phyloP scores from a whole-genome alignment of 148 eudicot genomes.

The Camellia granthamiana region DNA sequence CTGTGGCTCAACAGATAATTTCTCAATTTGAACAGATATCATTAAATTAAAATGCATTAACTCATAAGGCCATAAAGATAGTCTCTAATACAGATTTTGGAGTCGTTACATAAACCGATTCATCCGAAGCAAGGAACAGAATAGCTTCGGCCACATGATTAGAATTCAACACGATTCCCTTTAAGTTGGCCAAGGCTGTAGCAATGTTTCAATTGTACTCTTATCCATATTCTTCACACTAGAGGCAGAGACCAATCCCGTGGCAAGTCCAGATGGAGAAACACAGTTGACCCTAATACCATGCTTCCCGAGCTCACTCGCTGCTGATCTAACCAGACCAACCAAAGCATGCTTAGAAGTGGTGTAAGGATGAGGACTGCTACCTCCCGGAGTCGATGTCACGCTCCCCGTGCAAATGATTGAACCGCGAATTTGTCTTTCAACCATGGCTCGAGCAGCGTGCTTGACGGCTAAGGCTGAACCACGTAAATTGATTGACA shows the following conservation, averaged over 20 bases:
- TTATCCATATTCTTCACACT: too few relatives aligned
- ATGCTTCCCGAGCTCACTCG: background rate
- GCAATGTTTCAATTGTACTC: background rate
- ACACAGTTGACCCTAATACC: constrained; percentile 4
- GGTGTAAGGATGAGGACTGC: background rate
- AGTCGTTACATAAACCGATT: background rate
- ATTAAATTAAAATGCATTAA: too few relatives aligned
- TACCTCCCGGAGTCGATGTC: background rate
- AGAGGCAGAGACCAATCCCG: background rate
- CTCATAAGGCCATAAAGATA: too few relatives aligned
- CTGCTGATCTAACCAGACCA: background rate
- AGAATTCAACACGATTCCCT: background rate
- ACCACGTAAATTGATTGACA: background rate
- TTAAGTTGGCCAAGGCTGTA: background rate
- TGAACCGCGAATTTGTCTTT: background rate
- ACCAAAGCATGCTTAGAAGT: background rate
- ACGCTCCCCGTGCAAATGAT: background rate
- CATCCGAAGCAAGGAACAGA: background rate
- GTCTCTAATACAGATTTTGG: too few relatives aligned
- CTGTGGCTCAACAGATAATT: too few relatives aligned
- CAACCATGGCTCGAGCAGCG: constrained; percentile 4
- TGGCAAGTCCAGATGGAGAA: background rate
- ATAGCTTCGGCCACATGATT: background rate
- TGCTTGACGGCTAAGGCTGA: background rate
- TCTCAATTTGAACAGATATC: too few relatives aligned